Evolutionary conservation across 192 early-diverging fungal genomes (phyloP), one percentile per base, ranked within the genome.

Genomic region (Dissophora ornata): DNA sequence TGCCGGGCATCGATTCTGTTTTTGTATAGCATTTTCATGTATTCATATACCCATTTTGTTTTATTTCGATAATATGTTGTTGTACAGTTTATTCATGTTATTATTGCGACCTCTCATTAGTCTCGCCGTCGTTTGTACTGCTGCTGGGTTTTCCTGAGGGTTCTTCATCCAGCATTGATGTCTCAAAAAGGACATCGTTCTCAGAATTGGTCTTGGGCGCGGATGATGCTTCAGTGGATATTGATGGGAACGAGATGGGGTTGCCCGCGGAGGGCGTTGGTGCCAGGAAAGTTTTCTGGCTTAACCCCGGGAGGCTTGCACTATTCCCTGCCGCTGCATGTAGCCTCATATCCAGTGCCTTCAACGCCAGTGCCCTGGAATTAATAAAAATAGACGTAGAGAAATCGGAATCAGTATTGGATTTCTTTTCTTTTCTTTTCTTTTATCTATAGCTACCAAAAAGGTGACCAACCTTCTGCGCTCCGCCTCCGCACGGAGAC

Each of bases 261-360:
- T 30, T 47, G 33, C 48, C 50, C 18, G 67, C 67, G 15, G 67
- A 69, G 25, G 67, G 36, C 0, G 67, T 60, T n/a, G 67, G 67
- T 13, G 49, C 57, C 30, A 69, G 29, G 38, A 69, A 69, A 7
- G 67, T 69, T 40, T 69, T 69, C 34, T 69, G 67, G 29, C 67
- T 69, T 29, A 69, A n/a, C 52, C 70, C 70, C 24, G 70, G 62
- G 4, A 73, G 49, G 33, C 62, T 65, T 16, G 62, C 62, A 40
- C 62, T 65, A 44, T 78, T 78, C 18, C 61, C 70, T 36, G 65
- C 49, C n/a, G 67, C 70, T 24, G 68, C 69, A 36, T 81, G 79
- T 53, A 92, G 67, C 51, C 87, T 79, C 82, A 84, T 83, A 66
- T 91, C 87, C 50, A 91, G 67, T 38, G 88, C 89, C 73, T 86